These are phyloP conservation scores for Holtermannia corniformis DNA, from an alignment of 768 basidiomycete genomes.

Conservation along the genomic window DNA sequence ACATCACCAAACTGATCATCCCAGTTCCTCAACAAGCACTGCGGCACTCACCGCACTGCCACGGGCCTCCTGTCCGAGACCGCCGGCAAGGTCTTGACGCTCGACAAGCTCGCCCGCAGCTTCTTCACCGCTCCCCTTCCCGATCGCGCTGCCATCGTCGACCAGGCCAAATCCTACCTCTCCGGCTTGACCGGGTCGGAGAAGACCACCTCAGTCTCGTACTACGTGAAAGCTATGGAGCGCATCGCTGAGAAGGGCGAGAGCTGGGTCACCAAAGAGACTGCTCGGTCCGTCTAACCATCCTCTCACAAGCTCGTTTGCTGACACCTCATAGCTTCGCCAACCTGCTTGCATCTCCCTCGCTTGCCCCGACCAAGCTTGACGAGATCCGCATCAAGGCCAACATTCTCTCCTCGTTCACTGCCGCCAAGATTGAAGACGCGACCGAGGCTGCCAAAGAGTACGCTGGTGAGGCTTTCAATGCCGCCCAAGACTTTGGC, in stretches of 20 bases:
- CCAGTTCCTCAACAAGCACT: conserved; percentile 44
- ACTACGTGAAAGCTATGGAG: conserved; percentile 86
- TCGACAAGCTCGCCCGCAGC: conserved; percentile 66
- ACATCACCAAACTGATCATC: not conserved
- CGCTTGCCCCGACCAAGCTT: conserved; percentile 64
- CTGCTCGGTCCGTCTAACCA: conserved; percentile 53
- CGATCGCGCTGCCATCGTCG: conserved; percentile 54
- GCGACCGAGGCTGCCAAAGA: conserved; percentile 10
- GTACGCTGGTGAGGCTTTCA: conserved; percentile 26
- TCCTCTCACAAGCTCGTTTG: not conserved
- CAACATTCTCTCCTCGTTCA: conserved; percentile 53
- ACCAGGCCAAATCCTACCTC: conserved; percentile 50
- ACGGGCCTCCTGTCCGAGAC: conserved; percentile 68
- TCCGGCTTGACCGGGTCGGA: conserved; percentile 39
- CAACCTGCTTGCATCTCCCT: conserved; percentile 67
- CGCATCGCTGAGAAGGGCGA: conserved; percentile 64
- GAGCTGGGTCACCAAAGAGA: conserved; percentile 75
- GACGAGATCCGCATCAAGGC: conserved; percentile 90
- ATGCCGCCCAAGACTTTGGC: conserved; percentile 39
- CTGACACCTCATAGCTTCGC: conserved; percentile 49
- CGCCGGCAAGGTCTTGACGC: conserved; percentile 67
- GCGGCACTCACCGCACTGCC: conserved; percentile 71
- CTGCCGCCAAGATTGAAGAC: conserved; percentile 25
- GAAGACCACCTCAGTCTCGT: conserved; percentile 46
- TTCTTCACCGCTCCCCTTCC: conserved; percentile 58